Evolutionary conservation across 1,284 basidiomycete genomes (phyloP).

Genomic region (Singerocomus inundabilis): DNA sequence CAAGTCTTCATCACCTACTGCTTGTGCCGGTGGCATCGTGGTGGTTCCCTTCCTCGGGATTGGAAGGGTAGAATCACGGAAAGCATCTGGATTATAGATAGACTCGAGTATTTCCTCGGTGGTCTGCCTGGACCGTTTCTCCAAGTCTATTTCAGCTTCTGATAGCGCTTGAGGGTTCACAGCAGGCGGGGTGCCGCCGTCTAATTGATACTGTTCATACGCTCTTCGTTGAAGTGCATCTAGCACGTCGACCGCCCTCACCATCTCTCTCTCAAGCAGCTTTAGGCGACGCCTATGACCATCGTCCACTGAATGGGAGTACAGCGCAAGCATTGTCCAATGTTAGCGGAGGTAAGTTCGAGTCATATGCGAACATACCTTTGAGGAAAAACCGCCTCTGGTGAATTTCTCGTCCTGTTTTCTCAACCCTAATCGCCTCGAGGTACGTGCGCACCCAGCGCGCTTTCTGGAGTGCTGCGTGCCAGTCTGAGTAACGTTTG

Average conservation of each 20-base stretch:
- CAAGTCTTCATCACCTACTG: conserved; percentile 24
- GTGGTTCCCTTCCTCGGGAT: neutral
- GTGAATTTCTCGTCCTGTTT: conserved; percentile 29
- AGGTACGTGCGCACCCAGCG: conserved; percentile 28
- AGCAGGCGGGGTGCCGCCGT: neutral
- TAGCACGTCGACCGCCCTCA: conserved; percentile 19
- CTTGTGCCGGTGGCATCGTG: neutral
- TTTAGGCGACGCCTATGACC: conserved; percentile 33
- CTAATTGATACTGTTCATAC: conserved; percentile 17
- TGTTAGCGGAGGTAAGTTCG: neutral
- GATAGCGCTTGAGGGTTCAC: neutral
- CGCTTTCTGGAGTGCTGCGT: conserved; percentile 21
- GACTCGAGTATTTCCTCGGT: conserved; percentile 12
- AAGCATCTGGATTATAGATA: conserved; percentile 1
- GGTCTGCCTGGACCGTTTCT: conserved; percentile 7
- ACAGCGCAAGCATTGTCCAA: neutral
- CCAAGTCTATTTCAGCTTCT: neutral
- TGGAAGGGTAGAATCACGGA: neutral
- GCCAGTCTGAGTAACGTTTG: conserved; percentile 16
- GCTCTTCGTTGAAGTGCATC: conserved; percentile 25
- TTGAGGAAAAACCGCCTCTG: conserved; percentile 30
- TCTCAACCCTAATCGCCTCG: conserved; percentile 33
- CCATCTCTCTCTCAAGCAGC: conserved; percentile 30
- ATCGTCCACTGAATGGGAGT: conserved; percentile 23
- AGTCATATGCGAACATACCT: conserved; percentile 11